Evolutionary conservation across 1,284 basidiomycete genomes (phyloP), one percentile per base, ranked within the genome.

Genomic region (Phellopilus nigrolimitatus): DNA sequence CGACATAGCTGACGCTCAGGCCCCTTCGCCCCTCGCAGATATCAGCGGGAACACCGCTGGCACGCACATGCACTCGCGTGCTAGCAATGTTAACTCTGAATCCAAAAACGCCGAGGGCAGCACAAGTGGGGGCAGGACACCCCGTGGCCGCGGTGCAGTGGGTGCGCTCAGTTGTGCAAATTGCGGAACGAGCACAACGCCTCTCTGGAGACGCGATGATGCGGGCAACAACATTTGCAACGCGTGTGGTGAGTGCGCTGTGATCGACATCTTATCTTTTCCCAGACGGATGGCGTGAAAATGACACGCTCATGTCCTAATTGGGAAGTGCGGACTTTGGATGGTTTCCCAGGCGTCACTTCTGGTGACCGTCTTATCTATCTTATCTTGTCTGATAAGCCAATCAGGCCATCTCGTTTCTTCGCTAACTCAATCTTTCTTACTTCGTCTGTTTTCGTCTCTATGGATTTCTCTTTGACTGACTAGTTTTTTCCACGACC

Each of bases 171-270:
- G 84, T 64, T 97, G 93, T 69, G 82, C 88, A 37, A 93, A 94
- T 67, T 97, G 93, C 68, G 88, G 89, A 15, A 95, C 93, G 37
- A 92, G 88, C 66, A 95, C 94, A 38, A 97, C 93, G 1, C 93
- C 93, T 10, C 72, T 97, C 4, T 97, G 93, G 93, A 74, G 93
- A 62, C 75, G 93, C 61, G 94, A 97, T 63, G 93, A 95, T 64
- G 88, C 92, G 55, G 93, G 93, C 46, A 89, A 94, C 71, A 92
- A 90, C 66, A 90, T 89, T 53, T 91, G 88, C 67, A 95, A 95
- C 69, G 92, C 91, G 50, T 95, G 91, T 71, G 91, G 91, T 93
- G 70, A 71, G 91, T 85, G 34, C 52, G 37, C 52, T 43, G 58
- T 50, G 10, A 37, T 55, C 49, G 45, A 43, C 13, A 42, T 56